phyloP scores from a whole-genome alignment of 179 eudicot species.

The Spinacia oleracea region DNA sequence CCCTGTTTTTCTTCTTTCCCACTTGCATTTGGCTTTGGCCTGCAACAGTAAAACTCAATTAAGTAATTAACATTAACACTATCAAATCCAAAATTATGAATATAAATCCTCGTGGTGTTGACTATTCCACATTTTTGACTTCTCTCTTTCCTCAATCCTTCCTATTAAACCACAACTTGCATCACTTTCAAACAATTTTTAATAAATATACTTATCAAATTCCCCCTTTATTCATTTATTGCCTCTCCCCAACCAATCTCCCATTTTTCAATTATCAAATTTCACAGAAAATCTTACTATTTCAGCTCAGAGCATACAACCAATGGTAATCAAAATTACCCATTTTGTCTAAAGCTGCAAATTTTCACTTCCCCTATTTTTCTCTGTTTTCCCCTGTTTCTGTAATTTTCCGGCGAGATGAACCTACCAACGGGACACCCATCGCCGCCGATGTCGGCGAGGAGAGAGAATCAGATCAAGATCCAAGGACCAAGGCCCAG shows the following conservation, averaged over 20 bases:
- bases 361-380: background rate
- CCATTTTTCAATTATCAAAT: too few relatives aligned
- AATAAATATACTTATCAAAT: background rate
- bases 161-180: background rate
- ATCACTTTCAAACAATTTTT: background rate
- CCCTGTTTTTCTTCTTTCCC: background rate
- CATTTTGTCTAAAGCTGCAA: background rate
- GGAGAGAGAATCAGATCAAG: constrained; percentile 40
- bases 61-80: too few relatives aligned
- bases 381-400: background rate
- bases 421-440: constrained; percentile 28
- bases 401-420: constrained; percentile 16
- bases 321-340: background rate
- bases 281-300: background rate
- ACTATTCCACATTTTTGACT: constrained; percentile 21
- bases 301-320: background rate
- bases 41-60: too few relatives aligned
- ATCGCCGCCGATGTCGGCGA: constrained; percentile 31
- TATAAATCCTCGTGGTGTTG: too few relatives aligned
- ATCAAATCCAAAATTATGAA: too few relatives aligned
- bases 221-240: background rate
- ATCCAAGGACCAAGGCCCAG: constrained; percentile 82
- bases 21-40: too few relatives aligned
- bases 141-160: background rate
- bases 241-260: background rate